A percentile compares a stretch with the other conserved stretches of the same genome.
Conservation (phyloP, 2,329 filamentous ascomycete genomes). For the Cladobotryum protrusum region DNA sequence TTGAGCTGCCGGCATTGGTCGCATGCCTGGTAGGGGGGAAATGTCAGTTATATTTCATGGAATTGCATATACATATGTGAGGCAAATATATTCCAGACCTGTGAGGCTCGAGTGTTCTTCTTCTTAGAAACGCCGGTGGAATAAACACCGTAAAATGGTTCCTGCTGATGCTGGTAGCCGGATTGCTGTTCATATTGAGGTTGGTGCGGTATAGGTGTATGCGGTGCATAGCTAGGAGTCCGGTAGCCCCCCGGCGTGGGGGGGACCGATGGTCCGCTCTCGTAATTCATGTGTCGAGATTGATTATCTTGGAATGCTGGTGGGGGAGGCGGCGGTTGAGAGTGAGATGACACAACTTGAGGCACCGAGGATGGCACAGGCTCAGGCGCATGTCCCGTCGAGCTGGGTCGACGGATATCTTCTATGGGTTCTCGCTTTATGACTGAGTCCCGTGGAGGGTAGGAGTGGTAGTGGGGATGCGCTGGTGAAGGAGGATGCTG, state of each 20-base stretch:
- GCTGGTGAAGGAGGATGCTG: conserved; percentile 34
- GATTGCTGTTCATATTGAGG: conserved; percentile 32
- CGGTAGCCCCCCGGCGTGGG: conserved; percentile 39
- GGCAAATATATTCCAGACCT: conserved; percentile 36
- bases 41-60: conserved; percentile 11
- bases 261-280: conserved; percentile 40
- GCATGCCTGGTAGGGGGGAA: conserved; percentile 72
- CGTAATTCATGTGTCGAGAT: conserved; percentile 49
- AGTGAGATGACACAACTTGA: conserved; percentile 27
- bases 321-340: conserved; percentile 24
- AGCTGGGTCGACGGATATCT: conserved; percentile 47
- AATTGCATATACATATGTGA: not conserved
- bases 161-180: conserved; percentile 26
- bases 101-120: conserved; percentile 60
- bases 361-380: conserved; percentile 25
- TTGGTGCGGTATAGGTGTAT: conserved; percentile 34
- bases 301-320: conserved; percentile 39
- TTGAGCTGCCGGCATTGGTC: conserved; percentile 83
- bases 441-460: conserved; percentile 43
- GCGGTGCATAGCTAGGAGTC: conserved; percentile 35
- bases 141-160: conserved; percentile 37
- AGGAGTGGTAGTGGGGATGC: conserved; percentile 39
- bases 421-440: conserved; percentile 53
- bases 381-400: conserved; percentile 40
- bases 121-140: conserved; percentile 39